Evolutionary conservation across 345 rosid genomes (phyloP).

Genomic region (Gossypium sturtianum): DNA sequence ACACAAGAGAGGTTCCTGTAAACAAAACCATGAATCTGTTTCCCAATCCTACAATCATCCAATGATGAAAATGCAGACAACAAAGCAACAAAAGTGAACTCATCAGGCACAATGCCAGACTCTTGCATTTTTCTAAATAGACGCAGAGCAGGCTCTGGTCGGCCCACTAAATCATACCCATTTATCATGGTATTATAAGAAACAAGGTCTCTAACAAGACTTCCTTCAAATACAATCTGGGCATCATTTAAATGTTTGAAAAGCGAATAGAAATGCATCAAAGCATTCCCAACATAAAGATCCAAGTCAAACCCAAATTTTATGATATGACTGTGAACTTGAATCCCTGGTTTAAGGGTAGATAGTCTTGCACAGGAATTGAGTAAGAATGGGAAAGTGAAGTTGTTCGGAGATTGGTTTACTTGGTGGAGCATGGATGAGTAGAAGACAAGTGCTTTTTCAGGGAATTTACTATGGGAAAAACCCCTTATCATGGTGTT

Average conservation of each 20-base stretch:
- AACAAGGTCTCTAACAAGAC: conserved; percentile 33
- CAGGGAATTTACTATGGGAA: conserved; percentile 27
- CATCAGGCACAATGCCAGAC: conserved; percentile 27
- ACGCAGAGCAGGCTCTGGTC: conserved; percentile 12
- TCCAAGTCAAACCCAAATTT: conserved; percentile 29
- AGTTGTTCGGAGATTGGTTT: conserved; percentile 22
- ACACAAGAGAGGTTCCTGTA: conserved; percentile 22
- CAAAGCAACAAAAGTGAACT: conserved; percentile 36
- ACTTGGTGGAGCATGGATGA: conserved; percentile 25
- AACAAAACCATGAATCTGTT: conserved; percentile 27
- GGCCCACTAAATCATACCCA: conserved; percentile 19
- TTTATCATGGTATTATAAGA: conserved; percentile 36
- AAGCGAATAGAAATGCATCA: conserved; percentile 25
- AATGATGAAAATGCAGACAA: conserved; percentile 24
- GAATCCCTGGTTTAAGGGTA: conserved; percentile 23
- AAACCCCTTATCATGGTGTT: conserved; percentile 36
- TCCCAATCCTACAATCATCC: conserved; percentile 24
- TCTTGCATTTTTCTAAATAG: conserved; percentile 23
- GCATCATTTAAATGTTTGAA: conserved; percentile 24
- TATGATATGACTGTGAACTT: conserved; percentile 29
- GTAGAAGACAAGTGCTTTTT: conserved; percentile 26
- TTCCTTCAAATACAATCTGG: conserved; percentile 26
- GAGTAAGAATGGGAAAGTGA: conserved; percentile 37
- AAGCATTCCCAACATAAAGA: conserved; percentile 33
- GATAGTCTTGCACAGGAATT: conserved; percentile 27